Evolutionary conservation across 2,329 filamentous ascomycete genomes (phyloP).

Genomic region (Fusarium protoensiforme): DNA sequence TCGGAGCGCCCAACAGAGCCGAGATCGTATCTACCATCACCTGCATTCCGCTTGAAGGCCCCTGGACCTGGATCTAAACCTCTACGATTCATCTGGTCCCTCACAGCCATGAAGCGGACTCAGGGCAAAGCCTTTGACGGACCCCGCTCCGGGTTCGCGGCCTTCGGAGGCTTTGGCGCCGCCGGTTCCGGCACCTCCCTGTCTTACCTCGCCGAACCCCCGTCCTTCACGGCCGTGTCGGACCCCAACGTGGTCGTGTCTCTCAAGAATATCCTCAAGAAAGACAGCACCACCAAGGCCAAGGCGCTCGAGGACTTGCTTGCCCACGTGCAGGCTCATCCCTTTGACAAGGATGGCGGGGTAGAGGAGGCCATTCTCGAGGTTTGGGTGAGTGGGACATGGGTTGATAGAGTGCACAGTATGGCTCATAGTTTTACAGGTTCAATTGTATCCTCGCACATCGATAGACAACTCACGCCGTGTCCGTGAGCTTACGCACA

Average conservation of each 20-base stretch:
- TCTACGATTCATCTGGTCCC: neutral
- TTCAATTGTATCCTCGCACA: conserved; percentile 85
- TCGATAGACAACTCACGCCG: conserved; percentile 91
- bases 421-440: conserved; percentile 59
- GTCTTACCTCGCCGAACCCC: conserved; percentile 88
- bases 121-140: conserved; percentile 43
- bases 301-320: conserved; percentile 91
- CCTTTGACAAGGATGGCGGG: conserved; percentile 65
- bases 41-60: conserved; percentile 4
- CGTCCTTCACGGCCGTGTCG: conserved; percentile 80
- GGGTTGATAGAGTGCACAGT: neutral
- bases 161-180: conserved; percentile 44
- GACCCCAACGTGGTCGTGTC: conserved; percentile 86
- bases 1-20: conserved; percentile 22
- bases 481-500: conserved; percentile 88
- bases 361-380: conserved; percentile 86
- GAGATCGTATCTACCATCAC: conserved; percentile 20
- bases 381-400: conserved; percentile 74
- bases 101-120: conserved; percentile 42
- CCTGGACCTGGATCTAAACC: neutral
- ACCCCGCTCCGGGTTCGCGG: conserved; percentile 39
- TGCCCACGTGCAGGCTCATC: conserved; percentile 67
- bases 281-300: conserved; percentile 90
- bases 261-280: conserved; percentile 94
- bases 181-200: conserved; percentile 65